These are phyloP conservation scores for Sclerotinia sclerotiorum DNA, from an alignment of 2,329 filamentous ascomycete genomes.

Conservation along the genomic window DNA sequence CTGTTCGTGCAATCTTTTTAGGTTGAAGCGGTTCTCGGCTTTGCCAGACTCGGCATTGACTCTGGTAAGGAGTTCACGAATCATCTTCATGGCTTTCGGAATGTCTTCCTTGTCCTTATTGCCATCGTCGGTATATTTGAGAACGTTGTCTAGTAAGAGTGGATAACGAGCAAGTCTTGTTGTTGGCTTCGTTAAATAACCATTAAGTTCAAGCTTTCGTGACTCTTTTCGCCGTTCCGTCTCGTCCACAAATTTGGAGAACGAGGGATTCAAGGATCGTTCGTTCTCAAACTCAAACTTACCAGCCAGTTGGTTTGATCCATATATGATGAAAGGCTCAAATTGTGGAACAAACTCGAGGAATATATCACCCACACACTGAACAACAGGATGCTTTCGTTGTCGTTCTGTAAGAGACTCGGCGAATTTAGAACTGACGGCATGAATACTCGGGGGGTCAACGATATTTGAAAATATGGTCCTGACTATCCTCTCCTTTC, in stretches of 20 bases:
- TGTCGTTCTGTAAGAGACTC: constrained; percentile 86
- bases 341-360: constrained; percentile 89
- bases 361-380: constrained; percentile 91
- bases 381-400: constrained; percentile 84
- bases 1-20: constrained; percentile 87
- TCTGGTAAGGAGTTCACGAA: constrained; percentile 80
- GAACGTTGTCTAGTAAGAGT: constrained; percentile 82
- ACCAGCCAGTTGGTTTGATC: constrained; percentile 90
- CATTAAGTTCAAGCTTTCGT: constrained; percentile 92
- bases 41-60: constrained; percentile 96
- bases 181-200: constrained; percentile 96
- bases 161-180: constrained; percentile 94
- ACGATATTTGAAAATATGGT: constrained; percentile 96
- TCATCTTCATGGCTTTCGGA: constrained; percentile 81
- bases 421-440: constrained; percentile 85
- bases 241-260: constrained; percentile 91
- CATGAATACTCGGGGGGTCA: constrained; percentile 77
- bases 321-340: constrained; percentile 94
- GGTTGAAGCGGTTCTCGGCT: constrained; percentile 95
- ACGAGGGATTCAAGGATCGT: constrained; percentile 78
- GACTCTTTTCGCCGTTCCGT: constrained; percentile 96
- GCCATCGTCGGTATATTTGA: constrained; percentile 87
- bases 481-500: constrained; percentile 85
- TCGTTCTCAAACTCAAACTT: constrained; percentile 99
- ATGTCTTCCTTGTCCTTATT: constrained; percentile 91